Evolutionary conservation across 345 rosid genomes (phyloP).

Genomic region (Diplotaxis tenuifolia): DNA sequence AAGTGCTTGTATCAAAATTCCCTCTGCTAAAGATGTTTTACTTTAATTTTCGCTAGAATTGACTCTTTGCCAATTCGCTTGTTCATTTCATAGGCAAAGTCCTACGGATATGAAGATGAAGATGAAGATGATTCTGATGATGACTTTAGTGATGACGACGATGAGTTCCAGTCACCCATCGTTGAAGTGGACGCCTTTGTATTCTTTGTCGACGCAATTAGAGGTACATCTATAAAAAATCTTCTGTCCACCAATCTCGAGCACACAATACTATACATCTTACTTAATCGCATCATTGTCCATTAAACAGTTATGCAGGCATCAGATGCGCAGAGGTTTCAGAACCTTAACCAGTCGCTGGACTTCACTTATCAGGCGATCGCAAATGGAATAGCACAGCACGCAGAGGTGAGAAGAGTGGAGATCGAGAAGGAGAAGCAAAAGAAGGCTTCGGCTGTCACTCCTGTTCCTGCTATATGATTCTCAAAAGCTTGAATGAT

Average conservation of each 20-base stretch:
- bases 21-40: no score
- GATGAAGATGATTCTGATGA: slow-evolving; percentile 71
- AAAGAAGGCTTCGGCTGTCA: slow-evolving; percentile 55
- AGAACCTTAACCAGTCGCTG: slow-evolving; percentile 74
- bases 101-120: slow-evolving; percentile 62
- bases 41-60: not conserved
- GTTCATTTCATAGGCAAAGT: slow-evolving; percentile 50
- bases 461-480: slow-evolving; percentile 19
- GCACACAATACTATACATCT: not conserved
- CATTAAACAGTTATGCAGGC: slow-evolving; percentile 66
- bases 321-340: slow-evolving; percentile 72
- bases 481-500: slow-evolving; percentile 1
- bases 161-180: slow-evolving; percentile 91
- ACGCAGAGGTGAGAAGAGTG: slow-evolving; percentile 87
- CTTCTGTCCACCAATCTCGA: no score
- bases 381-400: slow-evolving; percentile 88
- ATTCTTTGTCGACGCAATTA: slow-evolving; percentile 81
- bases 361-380: slow-evolving; percentile 85
- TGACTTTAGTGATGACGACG: slow-evolving; percentile 91
- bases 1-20: no score
- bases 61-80: not conserved
- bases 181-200: slow-evolving; percentile 97
- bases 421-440: slow-evolving; percentile 89
- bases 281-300: not conserved
- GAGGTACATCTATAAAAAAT: slow-evolving; percentile 65